These are phyloP conservation scores for Edhazardia aedis DNA, from an alignment of 371 early-diverging fungal genomes.

Conservation along the genomic window DNA sequence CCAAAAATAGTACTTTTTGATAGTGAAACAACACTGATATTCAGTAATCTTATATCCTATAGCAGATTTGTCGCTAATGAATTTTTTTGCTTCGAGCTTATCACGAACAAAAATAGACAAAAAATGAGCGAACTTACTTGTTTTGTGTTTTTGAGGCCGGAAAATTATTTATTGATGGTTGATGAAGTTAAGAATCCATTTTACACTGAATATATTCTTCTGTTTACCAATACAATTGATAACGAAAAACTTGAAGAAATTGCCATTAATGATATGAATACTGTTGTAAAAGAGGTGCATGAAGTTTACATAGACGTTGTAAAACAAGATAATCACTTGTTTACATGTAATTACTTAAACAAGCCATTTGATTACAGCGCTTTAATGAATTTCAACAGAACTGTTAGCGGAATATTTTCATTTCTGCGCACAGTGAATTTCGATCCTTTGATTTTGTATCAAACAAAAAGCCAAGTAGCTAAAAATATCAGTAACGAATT, in stretches of 20 bases:
- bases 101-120: conserved; percentile 23
- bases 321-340: conserved; percentile 20
- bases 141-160: conserved; percentile 25
- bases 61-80: conserved; percentile 32
- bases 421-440: conserved; percentile 27
- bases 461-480: conserved; percentile 2
- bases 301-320: conserved; percentile 39
- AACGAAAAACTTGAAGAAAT: conserved; percentile 26
- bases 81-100: conserved; percentile 43
- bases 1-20: conserved; percentile 42
- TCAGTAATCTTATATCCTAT: conserved; percentile 39
- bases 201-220: conserved; percentile 36
- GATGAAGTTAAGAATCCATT: conserved; percentile 33
- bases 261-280: conserved; percentile 33
- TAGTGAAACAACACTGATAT: conserved; percentile 27
- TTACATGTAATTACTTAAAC: background rate
- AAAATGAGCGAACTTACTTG: conserved; percentile 29
- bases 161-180: conserved; percentile 26
- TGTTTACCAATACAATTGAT: conserved; percentile 35
- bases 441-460: conserved; percentile 22
- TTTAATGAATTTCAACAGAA: background rate
- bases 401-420: conserved; percentile 13
- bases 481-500: conserved; percentile 2
- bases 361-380: background rate
- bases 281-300: conserved; percentile 37